Evolutionary conservation across 768 basidiomycete genomes (phyloP).

Genomic region (Boletus sp.): DNA sequence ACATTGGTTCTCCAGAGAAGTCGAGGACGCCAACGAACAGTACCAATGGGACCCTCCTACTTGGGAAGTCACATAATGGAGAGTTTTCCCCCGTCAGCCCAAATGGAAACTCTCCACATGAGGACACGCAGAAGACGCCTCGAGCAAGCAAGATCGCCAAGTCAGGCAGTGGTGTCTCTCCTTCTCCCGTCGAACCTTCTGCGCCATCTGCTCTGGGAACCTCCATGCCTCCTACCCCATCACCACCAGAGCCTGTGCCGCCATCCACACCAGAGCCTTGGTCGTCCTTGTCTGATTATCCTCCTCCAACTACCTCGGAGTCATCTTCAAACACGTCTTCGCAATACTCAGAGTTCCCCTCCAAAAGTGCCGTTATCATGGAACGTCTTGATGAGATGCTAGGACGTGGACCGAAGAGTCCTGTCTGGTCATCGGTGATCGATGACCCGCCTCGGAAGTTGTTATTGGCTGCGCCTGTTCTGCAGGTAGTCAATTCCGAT

Average conservation of each 20-base stretch:
- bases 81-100: slow-evolving; percentile 29
- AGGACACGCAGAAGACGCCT: slow-evolving; percentile 33
- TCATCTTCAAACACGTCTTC: slow-evolving; percentile 76
- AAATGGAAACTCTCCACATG: slow-evolving; percentile 26
- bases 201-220: slow-evolving; percentile 21
- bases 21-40: slow-evolving; percentile 48
- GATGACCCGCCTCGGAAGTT: slow-evolving; percentile 88
- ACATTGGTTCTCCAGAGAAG: slow-evolving; percentile 43
- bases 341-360: slow-evolving; percentile 49
- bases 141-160: slow-evolving; percentile 35
- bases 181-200: slow-evolving; percentile 20
- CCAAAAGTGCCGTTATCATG: slow-evolving; percentile 53
- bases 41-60: slow-evolving; percentile 35
- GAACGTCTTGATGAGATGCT: slow-evolving; percentile 71
- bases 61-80: slow-evolving; percentile 24
- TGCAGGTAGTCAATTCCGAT: slow-evolving; percentile 92
- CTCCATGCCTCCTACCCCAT: slow-evolving; percentile 39
- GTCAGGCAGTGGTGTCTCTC: slow-evolving; percentile 20
- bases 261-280: slow-evolving; percentile 76
- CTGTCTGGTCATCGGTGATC: slow-evolving; percentile 59
- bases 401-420: slow-evolving; percentile 55
- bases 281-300: slow-evolving; percentile 71
- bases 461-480: slow-evolving; percentile 77
- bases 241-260: slow-evolving; percentile 53
- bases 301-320: slow-evolving; percentile 64